phyloP scores from a whole-genome alignment of 2,329 filamentous ascomycete genomes.

The Pseudohalonectria lignicola region DNA sequence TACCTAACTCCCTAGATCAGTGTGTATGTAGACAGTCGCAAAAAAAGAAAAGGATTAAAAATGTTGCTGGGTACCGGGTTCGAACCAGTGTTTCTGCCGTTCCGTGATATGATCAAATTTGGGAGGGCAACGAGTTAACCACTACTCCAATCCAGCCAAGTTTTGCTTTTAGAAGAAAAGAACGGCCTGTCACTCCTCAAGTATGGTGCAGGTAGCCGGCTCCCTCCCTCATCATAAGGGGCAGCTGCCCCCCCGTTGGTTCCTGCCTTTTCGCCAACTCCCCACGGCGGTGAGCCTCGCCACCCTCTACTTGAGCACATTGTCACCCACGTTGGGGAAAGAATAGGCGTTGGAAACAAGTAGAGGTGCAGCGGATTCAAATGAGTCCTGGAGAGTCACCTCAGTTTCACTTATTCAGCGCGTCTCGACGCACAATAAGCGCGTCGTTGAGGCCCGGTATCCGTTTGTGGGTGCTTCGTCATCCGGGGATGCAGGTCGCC shows the following conservation, averaged over 20 bases:
- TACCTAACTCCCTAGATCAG: too few species aligned
- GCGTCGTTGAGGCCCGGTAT: too few species aligned
- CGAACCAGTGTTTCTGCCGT: slow-evolving; percentile 4
- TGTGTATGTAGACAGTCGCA: too few species aligned
- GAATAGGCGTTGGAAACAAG: too few species aligned
- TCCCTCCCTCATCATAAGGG: not conserved
- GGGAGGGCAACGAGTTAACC: slow-evolving; percentile 5
- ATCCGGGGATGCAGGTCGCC: too few species aligned
- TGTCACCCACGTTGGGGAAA: not conserved
- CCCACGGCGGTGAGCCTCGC: not conserved
- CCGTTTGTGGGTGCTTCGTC: too few species aligned
- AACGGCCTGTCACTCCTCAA: not conserved
- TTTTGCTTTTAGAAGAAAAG: not conserved
- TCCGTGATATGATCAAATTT: not conserved
- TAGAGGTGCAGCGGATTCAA: too few species aligned
- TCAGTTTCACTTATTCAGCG: too few species aligned
- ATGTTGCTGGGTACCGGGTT: slow-evolving; percentile 3
- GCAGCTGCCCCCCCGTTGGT: not conserved
- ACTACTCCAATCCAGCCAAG: slow-evolving; percentile 3
- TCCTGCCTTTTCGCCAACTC: not conserved
- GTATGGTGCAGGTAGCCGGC: too few species aligned
- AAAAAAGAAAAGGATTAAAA: not conserved
- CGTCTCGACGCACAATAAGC: too few species aligned
- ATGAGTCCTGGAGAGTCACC: too few species aligned
- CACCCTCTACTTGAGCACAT: not conserved